phyloP scores from a whole-genome alignment of 352 stramenopile species.

The Phytophthora colocasiae region DNA sequence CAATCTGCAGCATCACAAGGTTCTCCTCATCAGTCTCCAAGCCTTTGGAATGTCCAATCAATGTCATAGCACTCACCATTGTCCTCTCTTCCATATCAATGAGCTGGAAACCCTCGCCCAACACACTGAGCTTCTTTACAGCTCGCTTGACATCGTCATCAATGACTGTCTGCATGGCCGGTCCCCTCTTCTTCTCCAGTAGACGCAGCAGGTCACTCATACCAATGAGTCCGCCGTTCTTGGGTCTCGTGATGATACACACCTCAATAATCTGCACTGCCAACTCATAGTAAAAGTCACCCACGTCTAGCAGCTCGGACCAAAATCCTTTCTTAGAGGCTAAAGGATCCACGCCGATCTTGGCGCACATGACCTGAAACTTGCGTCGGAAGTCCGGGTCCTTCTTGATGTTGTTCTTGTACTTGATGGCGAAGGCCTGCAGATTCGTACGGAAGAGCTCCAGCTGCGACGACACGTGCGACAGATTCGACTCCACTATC shows the following conservation, averaged over 20 bases:
- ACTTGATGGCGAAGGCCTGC: slow-evolving; percentile 93
- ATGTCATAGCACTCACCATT: slow-evolving; percentile 64
- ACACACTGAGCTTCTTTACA: slow-evolving; percentile 94
- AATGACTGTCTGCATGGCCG: slow-evolving; percentile 78
- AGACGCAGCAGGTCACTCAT: slow-evolving; percentile 83
- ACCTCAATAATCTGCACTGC: slow-evolving; percentile 99
- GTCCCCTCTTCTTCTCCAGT: slow-evolving; percentile 71
- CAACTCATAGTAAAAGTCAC: slow-evolving; percentile 99
- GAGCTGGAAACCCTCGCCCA: slow-evolving; percentile 95
- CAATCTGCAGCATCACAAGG: slow-evolving; percentile 61
- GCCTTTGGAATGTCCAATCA: background rate
- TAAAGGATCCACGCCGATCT: slow-evolving; percentile 97
- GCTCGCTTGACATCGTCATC: slow-evolving; percentile 95
- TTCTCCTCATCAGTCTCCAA: background rate
- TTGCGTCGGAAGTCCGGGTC: slow-evolving; percentile 94
- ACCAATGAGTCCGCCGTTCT: slow-evolving; percentile 85
- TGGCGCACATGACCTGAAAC: slow-evolving; percentile 97
- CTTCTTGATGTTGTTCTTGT: slow-evolving; percentile 96
- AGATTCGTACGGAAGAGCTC: slow-evolving; percentile 93
- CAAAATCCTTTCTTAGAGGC: slow-evolving; percentile 98
- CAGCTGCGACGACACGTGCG: slow-evolving; percentile 85
- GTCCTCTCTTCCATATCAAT: slow-evolving; percentile 92
- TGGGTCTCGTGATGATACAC: slow-evolving; percentile 93
- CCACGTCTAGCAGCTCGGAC: slow-evolving; percentile 96
- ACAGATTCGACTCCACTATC: slow-evolving; percentile 80